Evolutionary conservation across 1,284 basidiomycete genomes (phyloP).

Genomic region (Trichosporon sp.): DNA sequence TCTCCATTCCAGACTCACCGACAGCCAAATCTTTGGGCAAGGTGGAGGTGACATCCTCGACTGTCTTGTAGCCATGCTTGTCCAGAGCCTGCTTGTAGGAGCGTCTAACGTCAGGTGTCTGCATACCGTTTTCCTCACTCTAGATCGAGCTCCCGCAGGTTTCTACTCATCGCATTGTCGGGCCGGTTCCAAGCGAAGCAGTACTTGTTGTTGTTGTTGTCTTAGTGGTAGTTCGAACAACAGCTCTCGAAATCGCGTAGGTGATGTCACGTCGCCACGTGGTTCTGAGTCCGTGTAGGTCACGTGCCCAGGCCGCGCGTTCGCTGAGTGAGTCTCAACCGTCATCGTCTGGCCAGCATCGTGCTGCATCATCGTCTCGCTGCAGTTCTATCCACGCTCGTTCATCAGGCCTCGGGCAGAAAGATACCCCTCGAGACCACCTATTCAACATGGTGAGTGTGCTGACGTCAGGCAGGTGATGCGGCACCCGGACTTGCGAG

Average conservation of each 20-base stretch:
- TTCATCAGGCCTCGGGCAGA: conserved; percentile 13
- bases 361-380: conserved; percentile 16
- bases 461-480: not conserved
- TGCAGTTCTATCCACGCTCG: not conserved
- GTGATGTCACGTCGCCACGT: conserved; percentile 14
- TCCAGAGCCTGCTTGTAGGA: conserved; percentile 43
- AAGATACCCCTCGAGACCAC: conserved; percentile 17
- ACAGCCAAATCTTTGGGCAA: conserved; percentile 39
- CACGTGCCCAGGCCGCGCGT: conserved; percentile 16
- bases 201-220: not conserved
- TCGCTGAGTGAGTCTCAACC: conserved; percentile 10
- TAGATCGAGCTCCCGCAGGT: conserved; percentile 27
- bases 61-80: conserved; percentile 45
- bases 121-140: conserved; percentile 16
- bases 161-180: conserved; percentile 10
- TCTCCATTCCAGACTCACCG: conserved; percentile 36
- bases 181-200: not conserved
- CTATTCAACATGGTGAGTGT: conserved; percentile 10
- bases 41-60: conserved; percentile 38
- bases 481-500: not conserved
- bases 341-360: conserved; percentile 7
- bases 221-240: not conserved
- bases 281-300: not conserved
- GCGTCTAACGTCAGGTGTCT: conserved; percentile 27
- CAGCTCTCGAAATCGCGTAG: not conserved